These are phyloP conservation scores for Talaromyces sp. DNA, from an alignment of 2,329 filamentous ascomycete genomes.

Conservation along the genomic window DNA sequence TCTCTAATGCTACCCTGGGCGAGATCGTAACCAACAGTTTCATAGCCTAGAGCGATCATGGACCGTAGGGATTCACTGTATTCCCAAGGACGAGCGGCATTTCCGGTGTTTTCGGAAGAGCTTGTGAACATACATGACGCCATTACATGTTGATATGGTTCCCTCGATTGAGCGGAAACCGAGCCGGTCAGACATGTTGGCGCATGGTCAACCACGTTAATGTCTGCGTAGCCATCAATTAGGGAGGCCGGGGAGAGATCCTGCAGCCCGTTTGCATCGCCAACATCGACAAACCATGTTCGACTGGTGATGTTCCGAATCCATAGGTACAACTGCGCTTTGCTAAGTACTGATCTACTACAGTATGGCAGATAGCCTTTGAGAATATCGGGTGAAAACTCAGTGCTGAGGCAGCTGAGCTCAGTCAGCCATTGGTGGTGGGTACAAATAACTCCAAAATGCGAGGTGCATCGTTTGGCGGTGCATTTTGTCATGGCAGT, in stretches of 20 bases:
- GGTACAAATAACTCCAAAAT: background rate
- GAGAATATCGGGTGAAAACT: background rate
- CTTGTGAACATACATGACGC: slow-evolving; percentile 1
- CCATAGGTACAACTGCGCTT: background rate
- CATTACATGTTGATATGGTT: background rate
- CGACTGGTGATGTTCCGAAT: background rate
- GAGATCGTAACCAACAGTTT: background rate
- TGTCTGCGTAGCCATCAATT: background rate
- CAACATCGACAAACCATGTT: background rate
- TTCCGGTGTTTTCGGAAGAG: background rate
- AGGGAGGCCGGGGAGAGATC: background rate
- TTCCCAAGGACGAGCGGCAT: background rate
- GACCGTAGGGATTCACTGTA: background rate
- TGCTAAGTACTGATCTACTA: background rate
- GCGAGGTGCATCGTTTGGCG: background rate
- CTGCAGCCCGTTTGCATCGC: background rate
- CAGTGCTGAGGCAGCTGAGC: background rate
- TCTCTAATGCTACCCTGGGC: background rate
- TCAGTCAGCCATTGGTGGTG: background rate
- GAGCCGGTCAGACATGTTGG: background rate
- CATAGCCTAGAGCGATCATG: background rate
- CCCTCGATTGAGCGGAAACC: background rate
- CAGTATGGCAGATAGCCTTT: background rate
- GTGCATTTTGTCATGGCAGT: background rate
- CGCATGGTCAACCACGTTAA: background rate